These are phyloP conservation scores for Coemansia sp. DNA, from an alignment of 192 early-diverging fungal genomes.

Conservation along the genomic window DNA sequence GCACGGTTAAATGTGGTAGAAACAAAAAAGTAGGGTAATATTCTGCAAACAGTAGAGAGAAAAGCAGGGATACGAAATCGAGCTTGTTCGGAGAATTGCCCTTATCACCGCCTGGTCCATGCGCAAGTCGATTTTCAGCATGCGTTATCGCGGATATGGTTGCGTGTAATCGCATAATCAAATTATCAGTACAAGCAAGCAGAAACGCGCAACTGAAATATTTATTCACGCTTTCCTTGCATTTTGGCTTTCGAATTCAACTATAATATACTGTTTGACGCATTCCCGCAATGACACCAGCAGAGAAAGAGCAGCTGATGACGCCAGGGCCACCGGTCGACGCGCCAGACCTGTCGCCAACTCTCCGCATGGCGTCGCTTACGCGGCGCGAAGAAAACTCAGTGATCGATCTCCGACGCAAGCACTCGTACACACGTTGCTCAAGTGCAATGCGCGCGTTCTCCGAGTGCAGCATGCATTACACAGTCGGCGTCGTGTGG, in stretches of 20 bases:
- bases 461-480: constrained; percentile 45
- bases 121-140: neutral
- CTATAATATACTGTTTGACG: no score
- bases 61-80: constrained; percentile 1
- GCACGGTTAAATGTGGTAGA: neutral
- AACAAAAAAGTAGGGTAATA: neutral
- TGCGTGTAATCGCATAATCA: neutral
- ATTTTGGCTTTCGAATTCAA: neutral
- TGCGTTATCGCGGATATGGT: neutral
- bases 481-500: constrained; percentile 51
- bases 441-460: constrained; percentile 34
- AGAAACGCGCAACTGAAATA: neutral
- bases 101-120: neutral
- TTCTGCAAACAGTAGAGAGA: constrained; percentile 10
- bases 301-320: constrained; percentile 43
- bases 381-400: constrained; percentile 45
- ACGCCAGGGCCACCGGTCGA: constrained; percentile 41
- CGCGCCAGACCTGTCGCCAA: constrained; percentile 31
- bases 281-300: constrained; percentile 18
- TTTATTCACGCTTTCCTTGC: neutral
- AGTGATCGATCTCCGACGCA: constrained; percentile 45
- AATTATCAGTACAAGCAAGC: neutral
- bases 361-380: constrained; percentile 30
- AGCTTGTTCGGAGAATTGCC: no score
- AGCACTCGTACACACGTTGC: constrained; percentile 40